Conservation (phyloP, 164 flowering plant genomes). For the Dillenia turbinata region DNA sequence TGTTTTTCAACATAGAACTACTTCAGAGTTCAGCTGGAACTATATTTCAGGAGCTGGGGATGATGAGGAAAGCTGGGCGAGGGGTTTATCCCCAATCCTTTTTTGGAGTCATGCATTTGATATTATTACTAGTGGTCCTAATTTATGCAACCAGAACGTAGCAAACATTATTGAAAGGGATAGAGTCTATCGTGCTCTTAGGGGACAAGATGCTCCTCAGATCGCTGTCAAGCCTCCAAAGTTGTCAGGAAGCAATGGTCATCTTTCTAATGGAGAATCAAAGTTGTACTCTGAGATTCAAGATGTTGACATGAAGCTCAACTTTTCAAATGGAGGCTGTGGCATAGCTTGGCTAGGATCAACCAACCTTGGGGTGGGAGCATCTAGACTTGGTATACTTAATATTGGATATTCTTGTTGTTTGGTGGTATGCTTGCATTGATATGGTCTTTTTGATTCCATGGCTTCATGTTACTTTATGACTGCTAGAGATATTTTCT, state of each 20-base stretch:
- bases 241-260: conserved; percentile 8
- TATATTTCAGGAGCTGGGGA: conserved; percentile 98
- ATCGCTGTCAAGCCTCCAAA: conserved; percentile 37
- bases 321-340: conserved; percentile 22
- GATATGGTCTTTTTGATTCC: no score
- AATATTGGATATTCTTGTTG: neutral
- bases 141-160: conserved; percentile 66
- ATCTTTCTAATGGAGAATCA: conserved; percentile 17
- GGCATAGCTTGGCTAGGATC: conserved; percentile 60
- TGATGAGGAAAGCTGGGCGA: conserved; percentile 99
- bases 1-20: conserved; percentile 39
- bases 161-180: conserved; percentile 91
- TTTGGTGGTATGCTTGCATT: neutral
- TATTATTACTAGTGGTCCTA: conserved; percentile 69
- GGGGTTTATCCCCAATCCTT: conserved; percentile 71
- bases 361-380: conserved; percentile 69
- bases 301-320: conserved; percentile 6
- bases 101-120: conserved; percentile 86
- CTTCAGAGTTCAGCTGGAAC: conserved; percentile 88
- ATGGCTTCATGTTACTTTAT: neutral
- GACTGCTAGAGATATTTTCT: neutral
- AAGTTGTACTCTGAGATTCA: conserved; percentile 18
- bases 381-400: conserved; percentile 52
- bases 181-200: conserved; percentile 63
- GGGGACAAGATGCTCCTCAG: conserved; percentile 75